Conservation (phyloP, 2,329 filamentous ascomycete species). For the Curvularia hawaiiensis region DNA sequence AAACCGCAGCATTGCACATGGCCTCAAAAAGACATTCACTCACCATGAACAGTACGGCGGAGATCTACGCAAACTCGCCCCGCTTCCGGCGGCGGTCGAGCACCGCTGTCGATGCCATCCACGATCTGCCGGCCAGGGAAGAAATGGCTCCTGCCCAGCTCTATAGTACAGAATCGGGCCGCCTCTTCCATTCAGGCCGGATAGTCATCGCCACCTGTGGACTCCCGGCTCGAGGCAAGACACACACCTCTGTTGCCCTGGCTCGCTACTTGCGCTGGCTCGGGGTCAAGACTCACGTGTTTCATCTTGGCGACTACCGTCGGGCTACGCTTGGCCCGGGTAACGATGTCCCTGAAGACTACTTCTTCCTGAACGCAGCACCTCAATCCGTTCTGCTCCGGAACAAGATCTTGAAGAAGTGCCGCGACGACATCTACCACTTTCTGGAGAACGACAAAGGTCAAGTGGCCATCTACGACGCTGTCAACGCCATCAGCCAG, state of each 20-base stretch:
- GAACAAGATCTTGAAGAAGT: constrained; percentile 97
- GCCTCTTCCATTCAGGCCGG: constrained; percentile 93
- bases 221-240: constrained; percentile 92
- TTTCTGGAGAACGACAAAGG: constrained; percentile 98
- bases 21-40: constrained; percentile 16
- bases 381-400: constrained; percentile 89
- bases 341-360: constrained; percentile 89
- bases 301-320: constrained; percentile 95
- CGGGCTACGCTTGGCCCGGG: constrained; percentile 85
- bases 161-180: constrained; percentile 96
- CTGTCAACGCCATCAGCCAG: constrained; percentile 87
- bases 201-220: constrained; percentile 98
- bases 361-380: constrained; percentile 95
- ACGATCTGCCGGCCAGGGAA: constrained; percentile 83
- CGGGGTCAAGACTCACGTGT: constrained; percentile 96
- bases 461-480: constrained; percentile 97
- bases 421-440: constrained; percentile 93
- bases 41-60: constrained; percentile 70
- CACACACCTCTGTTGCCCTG: constrained; percentile 95
- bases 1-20: constrained; percentile 6
- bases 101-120: constrained; percentile 95
- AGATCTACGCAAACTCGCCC: constrained; percentile 88
- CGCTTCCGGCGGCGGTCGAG: constrained; percentile 91
- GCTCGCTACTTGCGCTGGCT: constrained; percentile 96
- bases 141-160: constrained; percentile 93